Evolutionary conservation across 225 moss, liverwort and hornwort species (phyloP).

Genomic region (Rhytidiadelphus loreus): DNA sequence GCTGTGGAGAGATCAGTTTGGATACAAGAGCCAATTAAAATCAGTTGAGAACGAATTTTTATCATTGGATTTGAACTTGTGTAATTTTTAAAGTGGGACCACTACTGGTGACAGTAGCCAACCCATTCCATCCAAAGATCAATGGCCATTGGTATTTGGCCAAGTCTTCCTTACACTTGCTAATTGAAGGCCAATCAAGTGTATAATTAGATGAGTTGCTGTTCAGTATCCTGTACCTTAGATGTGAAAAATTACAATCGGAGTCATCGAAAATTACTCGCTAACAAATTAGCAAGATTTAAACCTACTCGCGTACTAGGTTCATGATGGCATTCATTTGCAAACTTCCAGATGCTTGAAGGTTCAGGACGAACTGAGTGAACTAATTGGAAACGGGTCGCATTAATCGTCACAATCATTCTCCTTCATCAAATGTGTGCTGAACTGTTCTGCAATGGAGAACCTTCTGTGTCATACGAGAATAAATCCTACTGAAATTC

Average conservation of each 20-base stretch:
- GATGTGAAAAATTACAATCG: neutral
- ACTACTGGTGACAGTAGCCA: neutral
- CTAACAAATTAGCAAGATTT: neutral
- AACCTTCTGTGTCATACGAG: neutral
- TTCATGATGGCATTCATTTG: neutral
- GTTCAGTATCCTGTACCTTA: neutral
- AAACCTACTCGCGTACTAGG: neutral
- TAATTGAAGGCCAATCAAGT: neutral
- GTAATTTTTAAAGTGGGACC: neutral
- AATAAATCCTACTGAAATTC: neutral
- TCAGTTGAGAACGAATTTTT: neutral
- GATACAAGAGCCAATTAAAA: neutral
- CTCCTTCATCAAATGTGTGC: neutral
- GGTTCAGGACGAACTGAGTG: neutral
- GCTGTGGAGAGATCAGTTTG: neutral
- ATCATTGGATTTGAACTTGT: neutral
- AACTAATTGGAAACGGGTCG: neutral
- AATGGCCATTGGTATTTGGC: neutral
- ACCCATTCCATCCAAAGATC: neutral
- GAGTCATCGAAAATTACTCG: neutral
- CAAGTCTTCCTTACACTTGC: neutral
- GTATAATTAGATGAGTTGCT: neutral
- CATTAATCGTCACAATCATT: neutral
- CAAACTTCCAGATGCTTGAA: neutral
- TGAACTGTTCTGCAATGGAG: neutral